Conservation (phyloP, 768 basidiomycete genomes). For the Serendipita vermifera region DNA sequence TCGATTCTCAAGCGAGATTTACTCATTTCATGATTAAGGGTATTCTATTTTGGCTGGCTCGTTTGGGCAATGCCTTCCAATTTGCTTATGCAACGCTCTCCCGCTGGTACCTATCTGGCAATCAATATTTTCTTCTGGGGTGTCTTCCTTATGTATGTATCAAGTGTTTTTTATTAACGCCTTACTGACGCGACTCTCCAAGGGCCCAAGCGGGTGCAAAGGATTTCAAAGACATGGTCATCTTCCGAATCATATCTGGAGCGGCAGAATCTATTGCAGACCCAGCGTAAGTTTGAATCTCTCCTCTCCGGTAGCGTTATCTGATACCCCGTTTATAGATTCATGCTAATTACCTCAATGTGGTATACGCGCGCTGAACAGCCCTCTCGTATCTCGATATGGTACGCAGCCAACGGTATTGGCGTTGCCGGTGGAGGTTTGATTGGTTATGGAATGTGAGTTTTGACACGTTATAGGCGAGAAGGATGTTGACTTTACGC, state of each 20-base stretch:
- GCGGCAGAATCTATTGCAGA: slow-evolving; percentile 30
- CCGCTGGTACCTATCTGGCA: slow-evolving; percentile 29
- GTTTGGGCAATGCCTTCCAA: slow-evolving; percentile 32
- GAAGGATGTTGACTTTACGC: not conserved
- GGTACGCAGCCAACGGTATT: slow-evolving; percentile 31
- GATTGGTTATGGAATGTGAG: slow-evolving; percentile 25
- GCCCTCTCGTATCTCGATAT: slow-evolving; percentile 26
- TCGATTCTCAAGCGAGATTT: not conserved
- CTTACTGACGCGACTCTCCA: not conserved
- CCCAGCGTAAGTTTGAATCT: slow-evolving; percentile 18
- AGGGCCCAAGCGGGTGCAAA: slow-evolving; percentile 27
- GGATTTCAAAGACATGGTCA: slow-evolving; percentile 27
- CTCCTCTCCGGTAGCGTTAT: not conserved
- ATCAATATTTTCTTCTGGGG: slow-evolving; percentile 28
- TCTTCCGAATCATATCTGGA: slow-evolving; percentile 29
- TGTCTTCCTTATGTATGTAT: slow-evolving; percentile 24
- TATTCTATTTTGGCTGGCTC: slow-evolving; percentile 31
- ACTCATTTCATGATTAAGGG: slow-evolving; percentile 15
- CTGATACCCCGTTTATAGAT: slow-evolving; percentile 14
- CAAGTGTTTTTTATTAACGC: not conserved
- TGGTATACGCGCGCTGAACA: slow-evolving; percentile 32
- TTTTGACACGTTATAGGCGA: slow-evolving; percentile 2
- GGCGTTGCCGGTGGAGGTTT: slow-evolving; percentile 31
- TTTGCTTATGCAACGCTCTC: slow-evolving; percentile 29
- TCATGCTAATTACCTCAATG: slow-evolving; percentile 28